phyloP scores from a whole-genome alignment of 495 filamentous ascomycete genomes.

The Hypoxylon lienhwacheense region DNA sequence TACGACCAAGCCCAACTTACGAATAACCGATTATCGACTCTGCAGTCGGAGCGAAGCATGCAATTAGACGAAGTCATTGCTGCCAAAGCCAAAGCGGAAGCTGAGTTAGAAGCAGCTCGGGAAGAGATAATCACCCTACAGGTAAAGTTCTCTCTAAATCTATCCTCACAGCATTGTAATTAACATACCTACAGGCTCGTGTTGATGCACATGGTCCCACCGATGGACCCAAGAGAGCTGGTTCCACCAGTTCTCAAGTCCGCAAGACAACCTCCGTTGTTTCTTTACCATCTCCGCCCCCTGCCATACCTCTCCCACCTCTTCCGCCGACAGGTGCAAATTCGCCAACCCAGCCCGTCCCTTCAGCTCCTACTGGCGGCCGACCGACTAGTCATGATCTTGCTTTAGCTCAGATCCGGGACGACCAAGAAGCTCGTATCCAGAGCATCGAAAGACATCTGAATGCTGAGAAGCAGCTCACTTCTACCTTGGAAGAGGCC shows the following conservation, averaged over 20 bases:
- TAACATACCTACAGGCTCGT: conserved; percentile 52
- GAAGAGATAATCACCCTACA: conserved; percentile 66
- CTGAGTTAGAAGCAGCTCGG: conserved; percentile 63
- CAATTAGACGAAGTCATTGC: conserved; percentile 60
- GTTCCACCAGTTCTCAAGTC: conserved; percentile 69
- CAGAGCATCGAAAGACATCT: conserved; percentile 96
- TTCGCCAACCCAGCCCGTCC: conserved; percentile 45
- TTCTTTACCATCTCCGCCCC: conserved; percentile 86
- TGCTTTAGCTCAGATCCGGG: conserved; percentile 70
- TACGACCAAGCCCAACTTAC: conserved; percentile 89
- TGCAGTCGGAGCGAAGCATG: conserved; percentile 68
- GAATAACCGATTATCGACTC: conserved; percentile 71
- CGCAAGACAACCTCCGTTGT: conserved; percentile 83
- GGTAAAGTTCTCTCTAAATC: conserved; percentile 49
- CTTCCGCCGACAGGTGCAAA: conserved; percentile 61
- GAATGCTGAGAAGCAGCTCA: conserved; percentile 93
- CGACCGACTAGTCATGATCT: conserved; percentile 84
- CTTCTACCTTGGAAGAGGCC: conserved; percentile 90
- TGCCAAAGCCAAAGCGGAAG: conserved; percentile 51
- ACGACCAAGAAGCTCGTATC: conserved; percentile 94
- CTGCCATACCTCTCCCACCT: conserved; percentile 90
- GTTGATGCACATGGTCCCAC: conserved; percentile 55
- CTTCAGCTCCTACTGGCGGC: conserved; percentile 51
- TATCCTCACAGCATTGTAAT: conserved; percentile 5
- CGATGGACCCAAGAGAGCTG: conserved; percentile 66